These are phyloP conservation scores for Hymenoscyphus fraxineus DNA, from an alignment of 2,329 filamentous ascomycete genomes.

Conservation along the genomic window DNA sequence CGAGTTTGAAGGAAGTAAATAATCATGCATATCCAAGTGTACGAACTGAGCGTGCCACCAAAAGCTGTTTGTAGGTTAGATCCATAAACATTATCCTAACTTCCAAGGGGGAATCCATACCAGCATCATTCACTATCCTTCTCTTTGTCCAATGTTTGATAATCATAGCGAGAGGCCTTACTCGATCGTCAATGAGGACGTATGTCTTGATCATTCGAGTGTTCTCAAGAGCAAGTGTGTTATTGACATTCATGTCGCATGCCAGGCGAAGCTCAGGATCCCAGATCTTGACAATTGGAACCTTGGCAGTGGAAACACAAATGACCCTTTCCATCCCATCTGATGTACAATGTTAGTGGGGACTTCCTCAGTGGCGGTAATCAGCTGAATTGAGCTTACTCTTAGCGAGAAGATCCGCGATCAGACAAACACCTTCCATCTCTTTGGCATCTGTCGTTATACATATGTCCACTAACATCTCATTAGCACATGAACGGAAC, in stretches of 20 bases:
- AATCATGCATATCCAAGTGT: constrained; percentile 99
- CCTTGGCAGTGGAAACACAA: constrained; percentile 90
- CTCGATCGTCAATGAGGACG: constrained; percentile 85
- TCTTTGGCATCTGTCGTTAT: constrained; percentile 89
- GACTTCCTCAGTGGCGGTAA: background rate
- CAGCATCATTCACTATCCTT: constrained; percentile 92
- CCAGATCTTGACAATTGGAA: constrained; percentile 98
- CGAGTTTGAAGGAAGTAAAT: constrained; percentile 92
- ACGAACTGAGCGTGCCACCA: constrained; percentile 92
- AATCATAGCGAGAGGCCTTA: constrained; percentile 90
- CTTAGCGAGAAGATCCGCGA: constrained; percentile 80
- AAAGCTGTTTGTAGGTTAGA: constrained; percentile 56
- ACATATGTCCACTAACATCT: constrained; percentile 79
- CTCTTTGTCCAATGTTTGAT: constrained; percentile 96
- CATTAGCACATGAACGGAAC: constrained; percentile 10
- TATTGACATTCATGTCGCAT: constrained; percentile 99
- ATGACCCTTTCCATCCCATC: constrained; percentile 96
- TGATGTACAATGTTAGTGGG: constrained; percentile 43
- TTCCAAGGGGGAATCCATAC: constrained; percentile 49
- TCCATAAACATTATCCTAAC: background rate
- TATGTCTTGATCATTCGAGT: constrained; percentile 98
- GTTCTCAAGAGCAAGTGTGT: constrained; percentile 89
- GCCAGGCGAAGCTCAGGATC: constrained; percentile 85
- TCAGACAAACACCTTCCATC: constrained; percentile 82
- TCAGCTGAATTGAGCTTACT: constrained; percentile 54